Base-by-base conservation (phyloP, 2,329 filamentous ascomycete genomes). In the Nemania abortiva region DNA sequence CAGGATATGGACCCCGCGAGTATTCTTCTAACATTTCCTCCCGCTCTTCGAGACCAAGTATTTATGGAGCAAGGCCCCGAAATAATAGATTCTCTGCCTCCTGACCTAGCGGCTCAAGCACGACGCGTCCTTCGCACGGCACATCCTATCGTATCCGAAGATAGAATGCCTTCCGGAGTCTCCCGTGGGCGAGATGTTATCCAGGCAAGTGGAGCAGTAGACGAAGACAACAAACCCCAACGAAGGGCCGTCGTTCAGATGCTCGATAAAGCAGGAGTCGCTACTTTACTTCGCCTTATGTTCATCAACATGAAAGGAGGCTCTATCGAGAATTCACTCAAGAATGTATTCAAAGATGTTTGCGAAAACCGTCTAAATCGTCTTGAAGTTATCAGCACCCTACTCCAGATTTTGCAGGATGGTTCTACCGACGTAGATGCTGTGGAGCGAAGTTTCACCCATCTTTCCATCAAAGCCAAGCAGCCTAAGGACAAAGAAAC, bases 311-410 rank as follows among this genome's bases (percentile, higher is more conserved):
- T 93, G 56, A 93, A 98, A 73, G 93, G 95, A 72, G 93, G 93
- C 24, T 96, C 93, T 70, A 91, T 96, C 57, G 93, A 94, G 73
- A 89, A 87, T 70, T 92, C 94, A 68, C 86, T 99, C 62, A 95
- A 96, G 78, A 91, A 91, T 64, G 93, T 99, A 62, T 90, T 99
- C 60, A 90, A 93, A 70, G 94, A 97, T 73, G 91, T 98, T 29
- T 98, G 94, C 77, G 92, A 97, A 81, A 99, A 99, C 79, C 91
- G 94, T n/a, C 94, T 98, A 77, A 99, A 96, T 77, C 90, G 96
- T 42, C 90, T 95, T 2, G 96, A 99, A 80, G 94, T 99, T 39
- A 91, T 99, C 76, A 97, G 93, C 80, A 93, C 96, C 27, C 85
- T 99, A 39, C 88, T 99, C 10, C 93, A 96, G 71, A 97, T 99